A percentile compares a stretch with the other conserved stretches of the same genome.
These are phyloP conservation scores for Pugionium dolabratum DNA, from an alignment of 345 rosid genomes.

Conservation along the genomic window DNA sequence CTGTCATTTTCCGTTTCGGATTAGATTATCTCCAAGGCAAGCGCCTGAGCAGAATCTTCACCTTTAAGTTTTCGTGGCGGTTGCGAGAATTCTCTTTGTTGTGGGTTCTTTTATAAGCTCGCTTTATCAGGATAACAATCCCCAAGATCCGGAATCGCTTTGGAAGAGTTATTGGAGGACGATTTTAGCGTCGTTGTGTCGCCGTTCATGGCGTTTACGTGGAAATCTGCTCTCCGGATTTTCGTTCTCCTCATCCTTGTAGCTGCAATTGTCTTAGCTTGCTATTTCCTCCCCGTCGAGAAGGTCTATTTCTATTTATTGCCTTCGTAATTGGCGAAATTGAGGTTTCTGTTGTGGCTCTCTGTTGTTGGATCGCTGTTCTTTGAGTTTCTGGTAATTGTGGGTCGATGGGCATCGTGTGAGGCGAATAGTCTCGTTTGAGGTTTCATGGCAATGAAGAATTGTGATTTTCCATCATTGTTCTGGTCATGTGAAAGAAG, in stretches of 20 bases:
- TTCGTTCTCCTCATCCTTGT: conserved; percentile 64
- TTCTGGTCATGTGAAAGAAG: neutral
- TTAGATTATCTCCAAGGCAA: conserved; percentile 26
- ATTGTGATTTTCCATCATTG: neutral
- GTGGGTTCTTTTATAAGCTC: no score
- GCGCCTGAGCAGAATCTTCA: conserved; percentile 3
- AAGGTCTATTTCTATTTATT: conserved; percentile 47
- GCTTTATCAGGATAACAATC: conserved; percentile 1
- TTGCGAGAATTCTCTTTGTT: conserved; percentile 18
- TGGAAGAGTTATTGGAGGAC: conserved; percentile 6
- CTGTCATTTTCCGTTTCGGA: conserved; percentile 18
- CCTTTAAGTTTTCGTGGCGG: conserved; percentile 1
- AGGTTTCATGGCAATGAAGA: conserved; percentile 7
- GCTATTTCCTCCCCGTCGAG: conserved; percentile 88
- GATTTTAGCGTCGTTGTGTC: conserved; percentile 54
- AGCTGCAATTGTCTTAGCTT: conserved; percentile 69
- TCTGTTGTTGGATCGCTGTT: neutral
- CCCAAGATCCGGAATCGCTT: conserved; percentile 14
- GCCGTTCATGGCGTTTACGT: conserved; percentile 69
- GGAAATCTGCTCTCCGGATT: conserved; percentile 77
- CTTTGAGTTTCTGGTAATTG: conserved; percentile 5
- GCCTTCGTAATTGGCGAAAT: neutral
- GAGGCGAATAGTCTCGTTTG: neutral
- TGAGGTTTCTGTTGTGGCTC: conserved; percentile 22
- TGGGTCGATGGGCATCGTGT: conserved; percentile 5